Evolutionary conservation across 2,329 filamentous ascomycete species (phyloP).

Genomic region (Colletotrichum viniferum): DNA sequence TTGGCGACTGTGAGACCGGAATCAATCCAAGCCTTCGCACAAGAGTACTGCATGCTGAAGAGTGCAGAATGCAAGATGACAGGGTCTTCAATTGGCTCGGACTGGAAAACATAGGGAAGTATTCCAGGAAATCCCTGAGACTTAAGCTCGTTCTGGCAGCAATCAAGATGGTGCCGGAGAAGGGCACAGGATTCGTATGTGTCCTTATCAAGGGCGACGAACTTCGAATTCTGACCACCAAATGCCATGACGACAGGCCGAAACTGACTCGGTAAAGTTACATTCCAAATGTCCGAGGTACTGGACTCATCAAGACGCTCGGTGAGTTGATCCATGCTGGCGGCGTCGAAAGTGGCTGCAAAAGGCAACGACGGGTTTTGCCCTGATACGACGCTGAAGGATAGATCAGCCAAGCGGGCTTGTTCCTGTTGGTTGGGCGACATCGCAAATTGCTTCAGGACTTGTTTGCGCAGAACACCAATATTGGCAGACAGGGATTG

Average conservation of each 20-base stretch:
- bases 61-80: slow-evolving; percentile 37
- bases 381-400: neutral
- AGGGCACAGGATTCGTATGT: slow-evolving; percentile 25
- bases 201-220: neutral
- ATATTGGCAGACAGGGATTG: neutral
- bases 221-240: slow-evolving; percentile 36
- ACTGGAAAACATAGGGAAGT: slow-evolving; percentile 32
- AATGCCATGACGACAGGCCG: slow-evolving; percentile 37
- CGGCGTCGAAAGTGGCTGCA: neutral
- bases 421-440: neutral
- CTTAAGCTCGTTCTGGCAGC: slow-evolving; percentile 32
- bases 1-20: neutral
- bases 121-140: slow-evolving; percentile 32
- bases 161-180: slow-evolving; percentile 33
- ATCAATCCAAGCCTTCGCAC: neutral
- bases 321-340: neutral
- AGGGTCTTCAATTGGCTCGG: slow-evolving; percentile 28
- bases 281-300: neutral
- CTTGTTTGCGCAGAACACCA: neutral
- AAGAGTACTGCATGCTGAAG: neutral
- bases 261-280: slow-evolving; percentile 12
- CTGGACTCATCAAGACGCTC: neutral
- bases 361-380: neutral
- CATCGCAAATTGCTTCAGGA: neutral
- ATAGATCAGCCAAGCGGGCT: neutral